Evolutionary conservation across 345 rosid genomes (phyloP).

Genomic region (Carallia brachiata): DNA sequence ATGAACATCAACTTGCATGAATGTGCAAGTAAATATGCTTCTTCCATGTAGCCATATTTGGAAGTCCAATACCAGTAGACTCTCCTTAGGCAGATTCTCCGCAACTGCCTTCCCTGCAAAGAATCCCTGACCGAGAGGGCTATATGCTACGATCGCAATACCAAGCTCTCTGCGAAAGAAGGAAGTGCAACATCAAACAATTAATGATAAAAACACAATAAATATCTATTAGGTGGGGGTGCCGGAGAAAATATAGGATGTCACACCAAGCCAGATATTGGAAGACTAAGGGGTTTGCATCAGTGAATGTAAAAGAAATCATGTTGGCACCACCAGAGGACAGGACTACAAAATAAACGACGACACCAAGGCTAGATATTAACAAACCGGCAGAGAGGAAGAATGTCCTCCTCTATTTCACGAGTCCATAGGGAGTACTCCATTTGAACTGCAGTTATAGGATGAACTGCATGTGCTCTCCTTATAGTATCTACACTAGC

Average conservation of each 20-base stretch:
- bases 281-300: no score
- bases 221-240: no score
- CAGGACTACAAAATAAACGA: no score
- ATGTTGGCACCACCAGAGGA: no score
- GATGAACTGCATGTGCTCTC: slow-evolving; percentile 45
- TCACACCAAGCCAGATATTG: no score
- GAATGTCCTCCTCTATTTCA: slow-evolving; percentile 35
- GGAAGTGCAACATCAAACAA: no score
- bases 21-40: no score
- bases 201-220: no score
- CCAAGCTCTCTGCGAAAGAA: slow-evolving; percentile 33
- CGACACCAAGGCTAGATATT: background rate
- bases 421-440: slow-evolving; percentile 46
- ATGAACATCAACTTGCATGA: no score
- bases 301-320: no score
- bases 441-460: slow-evolving; percentile 42
- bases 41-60: no score
- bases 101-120: slow-evolving; percentile 41
- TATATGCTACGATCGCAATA: slow-evolving; percentile 35
- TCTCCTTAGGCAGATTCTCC: slow-evolving; percentile 26
- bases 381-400: slow-evolving; percentile 41
- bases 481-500: slow-evolving; percentile 36
- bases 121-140: slow-evolving; percentile 42
- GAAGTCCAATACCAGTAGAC: slow-evolving; percentile 22
- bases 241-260: no score